These are phyloP conservation scores for Puccinia novopanici DNA, from an alignment of 1,284 basidiomycete genomes.

Conservation along the genomic window DNA sequence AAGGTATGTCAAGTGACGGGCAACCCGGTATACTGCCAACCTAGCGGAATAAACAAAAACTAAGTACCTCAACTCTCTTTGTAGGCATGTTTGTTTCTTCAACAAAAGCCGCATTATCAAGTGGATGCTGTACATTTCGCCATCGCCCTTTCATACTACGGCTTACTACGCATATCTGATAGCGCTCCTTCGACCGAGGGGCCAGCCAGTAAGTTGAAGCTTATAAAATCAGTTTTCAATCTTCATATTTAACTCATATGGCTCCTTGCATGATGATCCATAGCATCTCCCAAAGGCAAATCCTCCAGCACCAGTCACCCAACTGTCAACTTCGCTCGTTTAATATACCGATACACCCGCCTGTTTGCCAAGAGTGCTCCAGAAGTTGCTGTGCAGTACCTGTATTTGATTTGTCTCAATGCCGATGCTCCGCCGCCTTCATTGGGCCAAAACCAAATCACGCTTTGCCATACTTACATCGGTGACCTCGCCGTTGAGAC, in stretches of 20 bases:
- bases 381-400: slow-evolving; percentile 90
- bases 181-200: slow-evolving; percentile 75
- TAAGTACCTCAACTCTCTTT: neutral
- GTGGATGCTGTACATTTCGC: slow-evolving; percentile 94
- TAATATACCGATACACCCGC: slow-evolving; percentile 89
- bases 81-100: slow-evolving; percentile 83
- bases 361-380: slow-evolving; percentile 89
- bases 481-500: slow-evolving; percentile 83
- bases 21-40: neutral
- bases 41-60: neutral
- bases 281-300: slow-evolving; percentile 64
- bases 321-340: slow-evolving; percentile 75
- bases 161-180: slow-evolving; percentile 79
- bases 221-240: neutral
- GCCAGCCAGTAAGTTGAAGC: slow-evolving; percentile 70
- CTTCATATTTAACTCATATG: slow-evolving; percentile 9
- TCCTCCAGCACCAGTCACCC: slow-evolving; percentile 62
- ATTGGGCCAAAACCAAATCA: slow-evolving; percentile 78
- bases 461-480: slow-evolving; percentile 81
- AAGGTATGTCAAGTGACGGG: slow-evolving; percentile 62
- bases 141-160: slow-evolving; percentile 89
- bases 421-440: slow-evolving; percentile 59
- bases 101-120: slow-evolving; percentile 83
- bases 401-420: slow-evolving; percentile 83
- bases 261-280: neutral